Evolutionary conservation across 805 yeast genomes (phyloP), one percentile per base, ranked within the genome.

Genomic region (Candida yuanshanica): DNA sequence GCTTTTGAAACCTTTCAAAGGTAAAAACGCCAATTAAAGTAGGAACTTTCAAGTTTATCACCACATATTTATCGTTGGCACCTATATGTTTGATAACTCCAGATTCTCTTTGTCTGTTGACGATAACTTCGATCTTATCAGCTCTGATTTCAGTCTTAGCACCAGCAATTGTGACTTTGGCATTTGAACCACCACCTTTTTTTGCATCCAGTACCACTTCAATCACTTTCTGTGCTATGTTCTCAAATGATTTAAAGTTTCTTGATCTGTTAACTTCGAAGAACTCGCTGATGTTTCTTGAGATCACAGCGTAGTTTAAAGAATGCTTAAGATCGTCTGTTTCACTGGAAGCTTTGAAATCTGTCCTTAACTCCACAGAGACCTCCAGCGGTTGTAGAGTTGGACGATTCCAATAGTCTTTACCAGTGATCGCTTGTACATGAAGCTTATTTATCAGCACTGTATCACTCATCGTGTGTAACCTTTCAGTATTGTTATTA

Each of bases 11-110:
- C 44, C 99, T 70, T 59, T 93, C 99, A 63, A 89, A 86, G 2
- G 89, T 83, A 65, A 89, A 91, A 7, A 93, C 93, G 5, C 99
- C 99, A 50, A 93, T 84, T n/a, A 90, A 69, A 0, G 96, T 82
- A 37, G 81, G 69, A 14, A 87, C 62, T 37, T 71, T 69, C 27
- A 90, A 60, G 5, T 74, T 72, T 5, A 68, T 64, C 31, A 87
- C 75, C 9, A 52, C 40, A 2, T 74, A 53, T 2, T 31, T 20
- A 32, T 62, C 63, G 8, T 38, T 37, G 3, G 12, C 7, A 1
- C 35, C 32, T 12, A 48, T 45, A 23, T 43, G 36, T 24, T 37
- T 20, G 11, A 48, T 20, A 11, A 38, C 33, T 9, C 50, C 51
- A 18, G 39, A 33, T 8, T 34, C 33, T 32, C 55, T 60, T 12